Evolutionary conservation across 257 asterid genomes (phyloP), one percentile per base, ranked within the genome.

Genomic region (Solanum gracilifrons): DNA sequence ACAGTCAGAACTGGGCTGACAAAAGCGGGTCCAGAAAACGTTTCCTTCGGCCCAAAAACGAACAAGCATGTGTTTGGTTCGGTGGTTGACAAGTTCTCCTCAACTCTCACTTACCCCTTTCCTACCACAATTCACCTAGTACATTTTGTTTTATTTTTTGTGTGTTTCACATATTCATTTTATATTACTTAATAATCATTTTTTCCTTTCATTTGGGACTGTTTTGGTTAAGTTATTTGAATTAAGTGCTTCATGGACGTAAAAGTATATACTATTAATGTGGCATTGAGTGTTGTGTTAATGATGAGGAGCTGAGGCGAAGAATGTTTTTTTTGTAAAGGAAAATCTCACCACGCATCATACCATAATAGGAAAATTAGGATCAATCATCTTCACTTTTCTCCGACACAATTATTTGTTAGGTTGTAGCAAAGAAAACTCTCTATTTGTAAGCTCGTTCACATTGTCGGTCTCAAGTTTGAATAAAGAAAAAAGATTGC

Each of bases 401-500:
- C 15, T 8, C 9, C 1, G 0, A 0, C 64, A 43, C 25, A 41
- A 79, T 25, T 25, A 77, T 41, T 39, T 37, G 7, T 77, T 7
- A 15, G 8, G 5, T 15, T 25, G 2, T 7, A 6, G 4, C 12
- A 3, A 64, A 64, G 8, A 11, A n/a, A n/a, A 62, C 0, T 23
- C 3, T 62, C 0, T 10, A 4, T 23, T 2, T n/a, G 0, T 64
- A 5, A 29, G 1, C 1, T 68, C 1, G 0, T 27, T 68, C 1
- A 13, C 3, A 27, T 68, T 27, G 0, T 27, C 5, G 4, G 4
- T 66, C 2, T 66, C 21, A 68, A 68, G 0, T 3, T 29, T 2
- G 3, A 6, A 68, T 68, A 68, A 64, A n/a, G 2, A 0, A 10
- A 0, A 2, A 5, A 10, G 0, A 0, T 25, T 66, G 0, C 3